Conservation (phyloP, 345 rosid species). For the Atalantia buxifolia region DNA sequence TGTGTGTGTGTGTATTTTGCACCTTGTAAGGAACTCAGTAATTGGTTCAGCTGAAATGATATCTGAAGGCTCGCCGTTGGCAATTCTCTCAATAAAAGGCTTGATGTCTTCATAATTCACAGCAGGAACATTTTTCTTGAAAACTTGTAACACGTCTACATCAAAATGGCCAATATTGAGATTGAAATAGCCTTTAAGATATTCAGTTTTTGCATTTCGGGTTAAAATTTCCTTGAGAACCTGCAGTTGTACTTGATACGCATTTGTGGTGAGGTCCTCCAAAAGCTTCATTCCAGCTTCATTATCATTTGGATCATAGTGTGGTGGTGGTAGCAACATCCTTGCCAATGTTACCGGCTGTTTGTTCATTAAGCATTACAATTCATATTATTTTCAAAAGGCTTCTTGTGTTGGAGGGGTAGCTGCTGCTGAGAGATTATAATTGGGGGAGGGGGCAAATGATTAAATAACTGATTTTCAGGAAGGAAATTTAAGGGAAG, state of each 20-base stretch:
- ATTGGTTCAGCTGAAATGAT: conserved; percentile 75
- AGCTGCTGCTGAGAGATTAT: conserved; percentile 23
- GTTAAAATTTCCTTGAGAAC: conserved; percentile 57
- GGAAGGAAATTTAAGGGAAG: conserved; percentile 19
- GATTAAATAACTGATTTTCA: conserved; percentile 53
- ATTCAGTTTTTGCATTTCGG: conserved; percentile 56
- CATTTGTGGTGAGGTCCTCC: conserved; percentile 73
- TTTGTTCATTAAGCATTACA: neutral
- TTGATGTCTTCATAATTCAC: conserved; percentile 82
- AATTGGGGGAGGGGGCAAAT: conserved; percentile 21
- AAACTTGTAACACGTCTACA: conserved; percentile 40
- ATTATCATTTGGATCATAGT: conserved; percentile 65
- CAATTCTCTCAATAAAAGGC: conserved; percentile 65
- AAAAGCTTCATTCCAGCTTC: conserved; percentile 70
- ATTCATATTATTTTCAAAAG: conserved; percentile 23
- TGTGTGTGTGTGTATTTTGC: neutral
- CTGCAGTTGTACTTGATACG: conserved; percentile 48
- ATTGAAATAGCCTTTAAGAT: conserved; percentile 51
- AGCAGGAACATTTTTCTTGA: conserved; percentile 70
- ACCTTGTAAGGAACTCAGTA: conserved; percentile 91
- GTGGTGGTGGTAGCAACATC: conserved; percentile 45
- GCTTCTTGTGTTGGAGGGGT: conserved; percentile 9
- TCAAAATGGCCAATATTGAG: conserved; percentile 27
- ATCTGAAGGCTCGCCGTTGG: conserved; percentile 65
- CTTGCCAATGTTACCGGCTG: conserved; percentile 5